Conservation (phyloP, 768 basidiomycete species). For the Cystobasidium ongulense region DNA sequence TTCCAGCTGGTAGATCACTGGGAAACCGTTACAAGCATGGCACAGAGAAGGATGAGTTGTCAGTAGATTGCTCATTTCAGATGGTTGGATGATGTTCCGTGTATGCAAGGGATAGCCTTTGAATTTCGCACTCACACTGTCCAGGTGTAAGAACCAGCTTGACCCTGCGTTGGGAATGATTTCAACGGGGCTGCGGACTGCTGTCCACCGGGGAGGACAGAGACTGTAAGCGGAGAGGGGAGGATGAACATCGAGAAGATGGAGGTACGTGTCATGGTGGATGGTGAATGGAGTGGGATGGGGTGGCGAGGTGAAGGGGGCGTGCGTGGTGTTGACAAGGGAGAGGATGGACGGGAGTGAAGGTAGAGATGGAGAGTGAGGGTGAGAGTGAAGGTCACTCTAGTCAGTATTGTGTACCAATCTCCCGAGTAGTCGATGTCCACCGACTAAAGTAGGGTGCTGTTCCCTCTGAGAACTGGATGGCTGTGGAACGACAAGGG, state of each 20-base stretch:
- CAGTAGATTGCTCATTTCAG: no score
- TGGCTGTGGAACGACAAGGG: not conserved
- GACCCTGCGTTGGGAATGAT: conserved; percentile 25
- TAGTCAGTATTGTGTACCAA: no score
- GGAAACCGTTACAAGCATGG: not conserved
- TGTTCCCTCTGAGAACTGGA: conserved; percentile 11
- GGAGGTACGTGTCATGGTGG: not conserved
- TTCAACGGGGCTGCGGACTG: conserved; percentile 21
- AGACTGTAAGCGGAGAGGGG: not conserved
- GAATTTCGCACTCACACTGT: conserved; percentile 12
- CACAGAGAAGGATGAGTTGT: not conserved
- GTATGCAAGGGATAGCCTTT: no score
- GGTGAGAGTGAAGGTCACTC: no score
- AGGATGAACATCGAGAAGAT: not conserved
- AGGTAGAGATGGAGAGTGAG: not conserved
- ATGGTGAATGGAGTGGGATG: not conserved
- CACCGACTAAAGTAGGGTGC: conserved; percentile 26
- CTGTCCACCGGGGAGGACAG: conserved; percentile 34
- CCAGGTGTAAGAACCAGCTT: conserved; percentile 37
- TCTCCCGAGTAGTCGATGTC: not conserved
- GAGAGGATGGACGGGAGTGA: not conserved
- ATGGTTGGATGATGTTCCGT: no score
- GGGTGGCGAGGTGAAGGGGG: not conserved
- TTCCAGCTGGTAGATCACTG: conserved; percentile 38
- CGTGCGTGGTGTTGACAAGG: not conserved